These are phyloP conservation scores for Trichoderma orchidacearum DNA, from an alignment of 495 filamentous ascomycete species.

Conservation along the genomic window DNA sequence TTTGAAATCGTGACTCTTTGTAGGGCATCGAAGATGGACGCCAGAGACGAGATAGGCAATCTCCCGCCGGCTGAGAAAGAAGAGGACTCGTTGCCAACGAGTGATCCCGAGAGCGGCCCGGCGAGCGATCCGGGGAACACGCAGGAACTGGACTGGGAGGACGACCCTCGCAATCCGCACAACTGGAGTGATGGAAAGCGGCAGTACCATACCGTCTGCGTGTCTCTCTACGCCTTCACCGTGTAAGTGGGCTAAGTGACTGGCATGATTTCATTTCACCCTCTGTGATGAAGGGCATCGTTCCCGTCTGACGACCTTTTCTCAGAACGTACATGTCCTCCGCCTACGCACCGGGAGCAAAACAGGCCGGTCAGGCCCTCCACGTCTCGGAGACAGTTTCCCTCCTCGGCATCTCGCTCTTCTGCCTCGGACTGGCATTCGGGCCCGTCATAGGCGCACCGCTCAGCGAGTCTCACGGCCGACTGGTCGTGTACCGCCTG, in stretches of 20 bases:
- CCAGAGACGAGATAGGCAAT: not conserved
- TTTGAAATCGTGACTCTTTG: not conserved
- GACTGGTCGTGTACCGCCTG: constrained; percentile 34
- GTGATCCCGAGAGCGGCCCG: not conserved
- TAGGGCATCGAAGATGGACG: not conserved
- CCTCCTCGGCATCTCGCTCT: constrained; percentile 38
- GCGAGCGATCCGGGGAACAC: not conserved
- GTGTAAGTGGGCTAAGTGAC: not conserved
- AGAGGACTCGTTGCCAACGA: not conserved
- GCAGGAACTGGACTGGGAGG: not conserved
- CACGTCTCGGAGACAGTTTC: constrained; percentile 30
- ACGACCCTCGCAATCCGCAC: not conserved
- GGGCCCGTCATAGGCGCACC: constrained; percentile 43
- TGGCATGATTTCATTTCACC: no score
- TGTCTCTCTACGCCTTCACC: not conserved
- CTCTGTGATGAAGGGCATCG: no score
- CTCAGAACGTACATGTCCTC: not conserved
- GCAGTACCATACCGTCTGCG: not conserved
- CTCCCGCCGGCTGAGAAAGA: not conserved
- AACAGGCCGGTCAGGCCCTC: constrained; percentile 15
- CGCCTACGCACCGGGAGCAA: not conserved
- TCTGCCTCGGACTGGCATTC: constrained; percentile 38
- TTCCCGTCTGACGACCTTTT: not conserved
- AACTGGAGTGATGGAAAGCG: not conserved
- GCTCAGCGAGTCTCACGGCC: constrained; percentile 36